Percentiles rank a stretch among this genome's conserved stretches.
These are phyloP conservation scores for Penicillium diatomitis DNA, from an alignment of 495 filamentous ascomycete species.

Conservation along the genomic window DNA sequence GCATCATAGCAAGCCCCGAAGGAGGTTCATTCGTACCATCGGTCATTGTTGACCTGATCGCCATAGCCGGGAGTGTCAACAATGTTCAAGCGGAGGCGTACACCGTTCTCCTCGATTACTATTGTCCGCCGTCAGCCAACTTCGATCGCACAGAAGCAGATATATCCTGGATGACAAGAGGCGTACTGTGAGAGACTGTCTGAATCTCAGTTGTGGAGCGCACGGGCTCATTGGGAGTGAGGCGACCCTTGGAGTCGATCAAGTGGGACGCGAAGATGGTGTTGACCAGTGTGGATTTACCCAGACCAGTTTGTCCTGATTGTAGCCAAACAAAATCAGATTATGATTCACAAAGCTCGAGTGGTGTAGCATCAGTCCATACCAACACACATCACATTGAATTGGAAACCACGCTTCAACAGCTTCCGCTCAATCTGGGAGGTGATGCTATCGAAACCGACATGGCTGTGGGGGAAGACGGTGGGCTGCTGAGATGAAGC, in stretches of 20 bases:
- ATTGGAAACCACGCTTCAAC: conserved; percentile 98
- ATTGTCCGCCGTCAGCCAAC: conserved; percentile 14
- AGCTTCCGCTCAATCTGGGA: conserved; percentile 98
- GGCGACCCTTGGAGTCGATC: conserved; percentile 94
- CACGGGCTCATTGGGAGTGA: conserved; percentile 83
- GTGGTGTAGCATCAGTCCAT: conserved; percentile 29
- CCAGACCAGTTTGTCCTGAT: conserved; percentile 91
- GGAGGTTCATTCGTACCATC: conserved; percentile 44
- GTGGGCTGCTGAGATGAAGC: conserved; percentile 40
- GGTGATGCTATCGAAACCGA: conserved; percentile 99
- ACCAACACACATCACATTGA: conserved; percentile 99
- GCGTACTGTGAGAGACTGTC: conserved; percentile 80
- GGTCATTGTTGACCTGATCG: conserved; percentile 74
- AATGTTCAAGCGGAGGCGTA: conserved; percentile 69
- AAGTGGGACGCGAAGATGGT: conserved; percentile 99
- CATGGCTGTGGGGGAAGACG: conserved; percentile 91
- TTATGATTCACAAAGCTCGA: neutral
- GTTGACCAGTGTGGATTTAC: conserved; percentile 98
- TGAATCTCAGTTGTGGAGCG: conserved; percentile 97
- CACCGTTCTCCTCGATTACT: conserved; percentile 95
- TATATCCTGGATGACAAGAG: neutral
- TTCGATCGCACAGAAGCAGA: neutral
- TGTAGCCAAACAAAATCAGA: too few species aligned
- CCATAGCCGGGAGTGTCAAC: conserved; percentile 75
- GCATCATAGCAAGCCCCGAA: too few species aligned